A percentile compares a stretch with the other conserved stretches of the same genome.
These are phyloP conservation scores for Funneliformis geosporum DNA, from an alignment of 192 early-diverging fungal species.

Conservation along the genomic window DNA sequence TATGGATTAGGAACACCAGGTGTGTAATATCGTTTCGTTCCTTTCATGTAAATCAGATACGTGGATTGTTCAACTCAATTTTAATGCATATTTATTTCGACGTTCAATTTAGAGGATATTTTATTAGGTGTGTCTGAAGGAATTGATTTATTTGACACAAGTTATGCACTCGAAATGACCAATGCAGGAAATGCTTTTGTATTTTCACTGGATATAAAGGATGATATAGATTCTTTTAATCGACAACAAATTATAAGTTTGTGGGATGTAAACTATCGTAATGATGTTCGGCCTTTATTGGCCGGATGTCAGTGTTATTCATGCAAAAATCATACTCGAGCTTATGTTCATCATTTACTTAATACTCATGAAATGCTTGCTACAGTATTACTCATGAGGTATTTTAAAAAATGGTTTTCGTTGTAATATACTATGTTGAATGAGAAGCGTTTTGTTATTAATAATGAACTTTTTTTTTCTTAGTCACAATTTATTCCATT, in stretches of 20 bases:
- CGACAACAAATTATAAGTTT: slow-evolving; percentile 48
- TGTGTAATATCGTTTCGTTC: slow-evolving; percentile 15
- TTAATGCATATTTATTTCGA: neutral
- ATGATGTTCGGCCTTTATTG: slow-evolving; percentile 65
- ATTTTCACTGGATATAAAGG: slow-evolving; percentile 46
- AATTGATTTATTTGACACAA: slow-evolving; percentile 73
- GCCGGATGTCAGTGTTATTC: slow-evolving; percentile 64
- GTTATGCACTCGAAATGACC: slow-evolving; percentile 64
- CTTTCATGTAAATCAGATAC: neutral
- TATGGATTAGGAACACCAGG: slow-evolving; percentile 58
- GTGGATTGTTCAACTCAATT: neutral
- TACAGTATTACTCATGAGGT: slow-evolving; percentile 71
- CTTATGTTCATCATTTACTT: slow-evolving; percentile 76
- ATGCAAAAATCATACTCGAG: slow-evolving; percentile 66
- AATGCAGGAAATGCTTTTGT: slow-evolving; percentile 67
- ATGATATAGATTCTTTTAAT: neutral
- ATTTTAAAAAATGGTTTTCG: neutral
- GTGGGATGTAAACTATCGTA: slow-evolving; percentile 55
- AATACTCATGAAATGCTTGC: slow-evolving; percentile 78
- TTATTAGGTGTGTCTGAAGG: slow-evolving; percentile 55
- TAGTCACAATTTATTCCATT: slow-evolving; percentile 29
- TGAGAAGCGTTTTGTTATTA: neutral
- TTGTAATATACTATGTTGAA: neutral
- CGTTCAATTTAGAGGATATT: slow-evolving; percentile 45
- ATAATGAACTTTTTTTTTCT: neutral